Percentiles rank a stretch among this genome's conserved stretches.
Evolutionary conservation across 2,329 filamentous ascomycete species (phyloP).

Genomic region (Pseudogymnoascus sp.): DNA sequence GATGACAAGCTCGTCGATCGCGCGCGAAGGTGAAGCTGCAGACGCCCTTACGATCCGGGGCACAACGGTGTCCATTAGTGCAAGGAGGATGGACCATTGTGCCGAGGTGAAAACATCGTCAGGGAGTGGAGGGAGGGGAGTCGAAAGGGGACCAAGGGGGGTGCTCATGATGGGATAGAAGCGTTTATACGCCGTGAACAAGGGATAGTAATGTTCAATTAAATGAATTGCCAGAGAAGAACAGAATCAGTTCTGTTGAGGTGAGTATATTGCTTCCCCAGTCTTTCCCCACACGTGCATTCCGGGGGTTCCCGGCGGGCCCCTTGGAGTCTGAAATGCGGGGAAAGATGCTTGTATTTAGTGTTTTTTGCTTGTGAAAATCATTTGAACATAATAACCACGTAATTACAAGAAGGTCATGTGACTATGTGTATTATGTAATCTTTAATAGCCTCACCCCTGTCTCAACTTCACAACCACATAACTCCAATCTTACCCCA

Average conservation of each 20-base stretch:
- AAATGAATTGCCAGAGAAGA: not conserved
- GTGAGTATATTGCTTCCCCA: not conserved
- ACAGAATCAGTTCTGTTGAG: not conserved
- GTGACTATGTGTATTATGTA: not conserved
- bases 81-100: constrained; percentile 46
- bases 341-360: not conserved
- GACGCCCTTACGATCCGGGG: constrained; percentile 46
- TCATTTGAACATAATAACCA: too few species aligned
- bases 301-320: not conserved
- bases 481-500: not conserved
- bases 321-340: not conserved
- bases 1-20: constrained; percentile 25
- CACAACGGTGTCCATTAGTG: constrained; percentile 49
- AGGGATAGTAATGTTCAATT: not conserved
- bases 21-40: constrained; percentile 31
- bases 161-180: not conserved
- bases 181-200: not conserved
- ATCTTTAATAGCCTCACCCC: not conserved
- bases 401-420: too few species aligned
- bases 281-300: not conserved
- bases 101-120: constrained; percentile 34
- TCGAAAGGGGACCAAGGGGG: constrained; percentile 15
- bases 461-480: not conserved
- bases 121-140: constrained; percentile 22
- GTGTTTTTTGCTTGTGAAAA: not conserved